Base-by-base conservation (phyloP, 2,329 filamentous ascomycete genomes). In the Alternaria sp. region DNA sequence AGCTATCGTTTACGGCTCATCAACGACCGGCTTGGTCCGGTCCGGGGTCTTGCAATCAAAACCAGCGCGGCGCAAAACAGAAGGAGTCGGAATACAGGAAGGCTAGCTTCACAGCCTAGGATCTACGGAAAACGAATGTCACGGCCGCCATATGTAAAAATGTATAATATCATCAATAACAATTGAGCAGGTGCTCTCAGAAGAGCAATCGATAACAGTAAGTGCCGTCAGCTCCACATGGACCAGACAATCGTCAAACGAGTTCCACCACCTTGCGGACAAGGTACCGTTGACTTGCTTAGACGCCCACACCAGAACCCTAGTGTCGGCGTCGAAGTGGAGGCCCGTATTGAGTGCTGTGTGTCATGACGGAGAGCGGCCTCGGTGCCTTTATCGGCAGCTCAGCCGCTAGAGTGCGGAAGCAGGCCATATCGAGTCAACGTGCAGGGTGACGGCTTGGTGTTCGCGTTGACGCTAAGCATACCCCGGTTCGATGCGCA, bases 81-180 rank as follows among this genome's bases (percentile, higher is more conserved):
- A 51, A 40, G 59, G 15, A 36, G 44, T 52, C 30, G 23, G 32
- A 46, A 21, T 23, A 58, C 32, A 56, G 15, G 40, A 26, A 47
- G 62, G 49, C 44, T 54, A 45, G 46, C 58, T 52, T 61, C 56
- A 58, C 40, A 55, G 61, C 61, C 56, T 50, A 54, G 57, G 49
- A 63, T 61, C 26, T 46, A 61, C 47, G 46, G 62, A 57, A 54
- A 59, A 65, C 54, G 60, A 62, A 57, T 46, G 60, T 67, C 57
- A 72, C 64, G 66, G 58, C 62, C 64, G 23, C 54, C 55, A 66
- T 57, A 54, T 66, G 57, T 57, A 59, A 58, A 67, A 59, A 62
- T 72, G 69, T 72, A 72, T 62, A 65, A 68, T 68, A 69, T 54
- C 47, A 51, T 61, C 43, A 23, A 57, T 51, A 60, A 59, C 44